Percentiles rank a stretch among this genome's conserved stretches.
phyloP scores from a whole-genome alignment of 2,329 filamentous ascomycete species.

The Epichloe brachyelytri region DNA sequence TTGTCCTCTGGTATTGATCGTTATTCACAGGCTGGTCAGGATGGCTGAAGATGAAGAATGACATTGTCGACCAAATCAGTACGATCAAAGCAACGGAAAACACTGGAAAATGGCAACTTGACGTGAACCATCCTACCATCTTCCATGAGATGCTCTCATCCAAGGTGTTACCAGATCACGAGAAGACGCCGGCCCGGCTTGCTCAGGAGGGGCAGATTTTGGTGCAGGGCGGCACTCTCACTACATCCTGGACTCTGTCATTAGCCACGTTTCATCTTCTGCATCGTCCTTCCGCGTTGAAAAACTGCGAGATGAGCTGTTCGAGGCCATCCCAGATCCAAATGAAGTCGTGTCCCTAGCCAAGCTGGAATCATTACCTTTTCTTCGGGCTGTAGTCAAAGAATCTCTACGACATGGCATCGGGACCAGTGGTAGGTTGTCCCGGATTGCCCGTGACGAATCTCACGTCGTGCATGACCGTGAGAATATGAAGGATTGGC shows the following conservation, averaged over 20 bases:
- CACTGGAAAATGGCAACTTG: conserved; percentile 20
- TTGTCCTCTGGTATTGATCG: conserved; percentile 10
- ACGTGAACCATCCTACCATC: conserved; percentile 22
- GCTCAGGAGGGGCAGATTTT: conserved; percentile 26
- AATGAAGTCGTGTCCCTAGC: conserved; percentile 15
- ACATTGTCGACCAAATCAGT: conserved; percentile 22
- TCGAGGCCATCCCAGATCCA: conserved; percentile 19
- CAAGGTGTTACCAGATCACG: conserved; percentile 17
- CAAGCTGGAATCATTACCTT: conserved; percentile 24
- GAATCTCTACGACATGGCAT: conserved; percentile 38
- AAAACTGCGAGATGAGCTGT: conserved; percentile 24
- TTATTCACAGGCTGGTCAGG: conserved; percentile 20
- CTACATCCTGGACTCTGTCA: conserved; percentile 24
- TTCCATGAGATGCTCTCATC: conserved; percentile 22
- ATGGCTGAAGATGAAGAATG: conserved; percentile 26
- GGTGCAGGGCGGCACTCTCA: conserved; percentile 27
- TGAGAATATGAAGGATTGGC: conserved; percentile 14
- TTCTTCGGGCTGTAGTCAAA: conserved; percentile 36
- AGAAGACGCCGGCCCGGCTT: conserved; percentile 22
- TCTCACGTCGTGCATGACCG: conserved; percentile 17
- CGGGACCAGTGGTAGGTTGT: conserved; percentile 32
- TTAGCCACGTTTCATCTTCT: conserved; percentile 24
- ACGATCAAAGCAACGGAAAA: conserved; percentile 22
- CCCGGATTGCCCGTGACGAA: conserved; percentile 32
- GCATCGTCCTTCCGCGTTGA: conserved; percentile 17